phyloP scores from a whole-genome alignment of 345 rosid species.

The Excoecaria agallocha region DNA sequence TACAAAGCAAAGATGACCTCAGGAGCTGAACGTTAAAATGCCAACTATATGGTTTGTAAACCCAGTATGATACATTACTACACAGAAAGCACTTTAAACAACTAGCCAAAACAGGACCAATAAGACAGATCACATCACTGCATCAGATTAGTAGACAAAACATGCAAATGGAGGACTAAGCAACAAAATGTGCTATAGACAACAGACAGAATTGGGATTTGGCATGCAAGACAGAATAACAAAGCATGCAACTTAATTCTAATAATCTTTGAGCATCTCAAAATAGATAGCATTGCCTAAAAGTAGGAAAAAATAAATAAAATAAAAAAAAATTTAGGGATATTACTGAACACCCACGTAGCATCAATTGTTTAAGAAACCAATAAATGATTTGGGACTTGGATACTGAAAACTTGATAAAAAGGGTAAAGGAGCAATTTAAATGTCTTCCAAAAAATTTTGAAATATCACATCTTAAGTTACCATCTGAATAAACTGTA shows the following conservation, averaged over 20 bases:
- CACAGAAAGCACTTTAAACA: no score
- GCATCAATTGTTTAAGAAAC: not conserved
- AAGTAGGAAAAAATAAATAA: not conserved
- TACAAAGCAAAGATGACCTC: slow-evolving; percentile 5
- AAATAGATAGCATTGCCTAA: not conserved
- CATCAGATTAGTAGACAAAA: not conserved
- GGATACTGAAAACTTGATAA: not conserved
- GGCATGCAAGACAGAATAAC: not conserved
- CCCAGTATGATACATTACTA: no score
- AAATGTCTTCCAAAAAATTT: not conserved
- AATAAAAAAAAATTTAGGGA: no score
- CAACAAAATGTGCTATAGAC: not conserved
- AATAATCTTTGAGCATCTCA: not conserved
- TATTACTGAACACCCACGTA: not conserved
- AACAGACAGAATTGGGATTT: not conserved
- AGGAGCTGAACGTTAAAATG: not conserved
- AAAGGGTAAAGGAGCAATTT: not conserved
- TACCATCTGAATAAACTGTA: not conserved
- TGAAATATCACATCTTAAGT: not conserved
- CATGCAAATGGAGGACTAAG: not conserved
- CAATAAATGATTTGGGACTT: not conserved
- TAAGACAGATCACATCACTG: no score
- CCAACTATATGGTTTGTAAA: not conserved
- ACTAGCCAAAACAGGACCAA: not conserved
- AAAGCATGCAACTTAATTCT: not conserved